phyloP scores from a whole-genome alignment of 345 rosid genomes.

The Citrus medica region DNA sequence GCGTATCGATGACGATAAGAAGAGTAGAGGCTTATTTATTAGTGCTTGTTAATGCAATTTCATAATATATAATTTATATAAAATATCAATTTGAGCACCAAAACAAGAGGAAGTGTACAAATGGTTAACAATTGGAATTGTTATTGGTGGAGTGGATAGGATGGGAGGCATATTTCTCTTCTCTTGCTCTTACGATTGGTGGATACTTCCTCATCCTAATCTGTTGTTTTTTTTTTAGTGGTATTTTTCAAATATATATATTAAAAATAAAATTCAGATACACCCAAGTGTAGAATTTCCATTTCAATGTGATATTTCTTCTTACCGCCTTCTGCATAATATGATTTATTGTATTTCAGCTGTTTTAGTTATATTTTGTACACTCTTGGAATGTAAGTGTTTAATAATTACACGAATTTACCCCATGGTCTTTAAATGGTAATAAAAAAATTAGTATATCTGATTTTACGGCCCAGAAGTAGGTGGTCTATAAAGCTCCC shows the following conservation, averaged over 20 bases:
- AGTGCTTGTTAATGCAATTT: neutral
- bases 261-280: neutral
- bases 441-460: too few species aligned
- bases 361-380: too few species aligned
- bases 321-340: neutral
- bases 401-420: too few species aligned
- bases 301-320: neutral
- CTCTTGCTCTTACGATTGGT: neutral
- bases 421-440: too few species aligned
- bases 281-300: neutral
- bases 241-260: neutral
- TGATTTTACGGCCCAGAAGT: neutral
- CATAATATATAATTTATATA: too few species aligned
- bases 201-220: neutral
- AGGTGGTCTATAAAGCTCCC: neutral
- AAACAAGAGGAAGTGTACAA: conserved; percentile 5
- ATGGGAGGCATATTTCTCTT: neutral
- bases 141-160: neutral
- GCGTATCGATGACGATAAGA: too few species aligned
- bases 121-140: neutral
- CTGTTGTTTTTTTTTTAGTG: neutral
- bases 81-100: conserved; percentile 1
- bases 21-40: neutral
- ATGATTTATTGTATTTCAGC: neutral
- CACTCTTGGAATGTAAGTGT: too few species aligned